Conservation (phyloP, 495 filamentous ascomycete species). For the Neurospora sp. region DNA sequence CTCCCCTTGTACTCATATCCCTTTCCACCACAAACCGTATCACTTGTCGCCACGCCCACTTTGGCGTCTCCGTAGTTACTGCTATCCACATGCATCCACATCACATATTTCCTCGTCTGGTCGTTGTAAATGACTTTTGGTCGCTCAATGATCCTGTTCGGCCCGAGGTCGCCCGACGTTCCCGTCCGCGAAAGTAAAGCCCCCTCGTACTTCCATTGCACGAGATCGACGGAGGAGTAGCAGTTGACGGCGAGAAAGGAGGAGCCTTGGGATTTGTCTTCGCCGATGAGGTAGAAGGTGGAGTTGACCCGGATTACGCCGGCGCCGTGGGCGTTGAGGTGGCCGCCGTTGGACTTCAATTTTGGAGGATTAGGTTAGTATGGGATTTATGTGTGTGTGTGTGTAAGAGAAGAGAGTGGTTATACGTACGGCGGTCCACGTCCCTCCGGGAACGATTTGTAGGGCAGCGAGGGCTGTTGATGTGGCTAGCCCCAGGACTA, state of each 20-base stretch:
- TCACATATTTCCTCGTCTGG: constrained; percentile 40
- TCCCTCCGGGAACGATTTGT: constrained; percentile 40
- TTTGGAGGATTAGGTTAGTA: not conserved
- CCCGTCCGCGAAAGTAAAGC: constrained; percentile 39
- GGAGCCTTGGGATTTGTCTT: constrained; percentile 52
- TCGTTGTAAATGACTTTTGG: constrained; percentile 57
- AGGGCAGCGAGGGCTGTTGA: constrained; percentile 2
- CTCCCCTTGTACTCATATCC: constrained; percentile 29
- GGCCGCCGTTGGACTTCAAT: constrained; percentile 36
- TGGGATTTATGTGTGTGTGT: not conserved
- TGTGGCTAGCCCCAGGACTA: not conserved
- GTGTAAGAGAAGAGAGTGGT: not conserved
- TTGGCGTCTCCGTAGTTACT: constrained; percentile 53
- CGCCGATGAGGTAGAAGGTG: constrained; percentile 54
- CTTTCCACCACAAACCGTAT: constrained; percentile 43
- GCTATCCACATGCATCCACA: constrained; percentile 60
- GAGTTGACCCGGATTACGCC: constrained; percentile 44
- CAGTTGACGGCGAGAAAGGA: constrained; percentile 52
- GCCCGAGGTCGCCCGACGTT: constrained; percentile 46
- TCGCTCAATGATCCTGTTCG: constrained; percentile 51
- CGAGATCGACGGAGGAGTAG: constrained; percentile 45
- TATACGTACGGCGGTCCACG: constrained; percentile 33
- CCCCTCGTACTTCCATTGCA: constrained; percentile 51
- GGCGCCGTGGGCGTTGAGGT: constrained; percentile 52
- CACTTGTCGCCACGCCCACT: constrained; percentile 50